These are phyloP conservation scores for Pezicula neosporulosa DNA, from an alignment of 2,329 filamentous ascomycete genomes.

Conservation along the genomic window DNA sequence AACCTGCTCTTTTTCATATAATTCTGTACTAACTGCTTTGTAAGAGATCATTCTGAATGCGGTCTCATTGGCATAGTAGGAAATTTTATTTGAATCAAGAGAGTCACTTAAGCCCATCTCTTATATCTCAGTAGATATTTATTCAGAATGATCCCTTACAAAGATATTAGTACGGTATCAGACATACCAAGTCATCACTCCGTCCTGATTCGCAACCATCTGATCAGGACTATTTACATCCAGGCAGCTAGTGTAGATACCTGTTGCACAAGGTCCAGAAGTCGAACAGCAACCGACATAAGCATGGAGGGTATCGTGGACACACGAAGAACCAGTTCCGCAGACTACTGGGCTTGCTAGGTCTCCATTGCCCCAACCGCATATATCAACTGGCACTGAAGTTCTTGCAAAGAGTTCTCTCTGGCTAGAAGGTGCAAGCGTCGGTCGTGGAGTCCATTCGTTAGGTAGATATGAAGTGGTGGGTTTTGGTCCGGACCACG, in stretches of 20 bases:
- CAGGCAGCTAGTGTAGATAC: constrained; percentile 3
- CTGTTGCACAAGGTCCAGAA: background rate
- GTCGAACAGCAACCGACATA: constrained; percentile 1
- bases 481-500: constrained; percentile 1
- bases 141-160: no score
- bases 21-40: no score
- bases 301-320: constrained; percentile 1
- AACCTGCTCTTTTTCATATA: no score
- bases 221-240: background rate
- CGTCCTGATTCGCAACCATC: background rate
- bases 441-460: constrained; percentile 1
- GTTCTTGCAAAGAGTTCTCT: background rate
- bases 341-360: constrained; percentile 1
- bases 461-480: background rate
- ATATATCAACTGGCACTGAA: background rate
- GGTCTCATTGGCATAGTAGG: no score
- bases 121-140: no score
- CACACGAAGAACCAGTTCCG: background rate
- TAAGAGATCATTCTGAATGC: no score
- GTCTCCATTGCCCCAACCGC: background rate
- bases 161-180: background rate
- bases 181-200: constrained; percentile 2
- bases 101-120: background rate
- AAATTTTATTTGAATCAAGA: background rate
- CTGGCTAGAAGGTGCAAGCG: background rate